Evolutionary conservation across 495 filamentous ascomycete species (phyloP), one percentile per base, ranked within the genome.

Genomic region (Astrothelium subdiscretum): DNA sequence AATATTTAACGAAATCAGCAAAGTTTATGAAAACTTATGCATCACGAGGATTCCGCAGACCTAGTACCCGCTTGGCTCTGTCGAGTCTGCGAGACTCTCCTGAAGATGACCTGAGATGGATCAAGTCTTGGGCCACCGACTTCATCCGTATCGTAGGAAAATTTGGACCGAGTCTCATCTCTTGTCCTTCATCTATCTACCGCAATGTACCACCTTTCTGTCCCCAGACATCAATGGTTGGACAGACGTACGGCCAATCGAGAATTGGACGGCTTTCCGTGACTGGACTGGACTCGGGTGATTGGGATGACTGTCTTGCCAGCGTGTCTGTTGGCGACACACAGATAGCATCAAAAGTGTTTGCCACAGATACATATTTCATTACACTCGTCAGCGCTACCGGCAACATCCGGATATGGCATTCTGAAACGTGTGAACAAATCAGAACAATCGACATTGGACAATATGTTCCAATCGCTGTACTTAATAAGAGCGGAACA

Each of bases 271-370:
- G 20, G n/a, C 20, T 63, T 15, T 54, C 52, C 1, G 60, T 70
- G 22, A 57, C 57, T 35, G 68, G 68, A 6, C n/a, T 68, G 10
- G 60, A 68, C 1, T 54, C 22, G n/a, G 32, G 31, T n/a, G 48
- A 38, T 24, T 70, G 68, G 68, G 68, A 70, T 32, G 68, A 70
- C 58, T 65, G 67, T 52, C 68, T 69, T 38, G 68, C 68, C 4
- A 65, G 62, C 15, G 20, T 69, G 2, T 60, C 59, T 29, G 65
- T 67, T n/a, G 62, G 54, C 5, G 42, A 61, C 13, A 65, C 62
- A 20, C 13, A 54, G 13, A 52, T 54, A 29, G 44, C 27, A 27
- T 54, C 38, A 12, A 62, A 54, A 58, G 60, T 62, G 38, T 44
- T 62, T 54, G 60, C 60, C 6, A 62, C 60, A n/a, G 35, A 10